phyloP scores from a whole-genome alignment of 176 grass and related monocot species.

The Echinochloa phyllopogon region DNA sequence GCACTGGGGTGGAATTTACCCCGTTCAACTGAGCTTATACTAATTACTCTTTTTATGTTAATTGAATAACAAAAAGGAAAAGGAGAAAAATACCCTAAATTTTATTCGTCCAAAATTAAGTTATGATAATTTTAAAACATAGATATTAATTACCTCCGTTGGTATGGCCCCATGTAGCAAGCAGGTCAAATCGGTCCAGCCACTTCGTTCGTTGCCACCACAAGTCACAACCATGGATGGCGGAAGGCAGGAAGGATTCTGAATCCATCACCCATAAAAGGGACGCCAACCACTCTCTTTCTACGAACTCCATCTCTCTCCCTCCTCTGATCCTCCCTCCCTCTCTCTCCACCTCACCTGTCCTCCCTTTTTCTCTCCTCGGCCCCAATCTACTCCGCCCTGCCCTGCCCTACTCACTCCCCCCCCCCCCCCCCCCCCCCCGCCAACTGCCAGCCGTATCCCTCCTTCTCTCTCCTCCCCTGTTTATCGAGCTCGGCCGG shows the following conservation, averaged over 20 bases:
- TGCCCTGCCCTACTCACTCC: constrained; percentile 46
- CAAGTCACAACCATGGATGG: constrained; percentile 24
- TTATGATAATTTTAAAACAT: too few relatives aligned
- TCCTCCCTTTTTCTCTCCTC: background rate
- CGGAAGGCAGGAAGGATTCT: constrained; percentile 39
- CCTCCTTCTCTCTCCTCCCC: constrained; percentile 42
- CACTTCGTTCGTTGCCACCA: background rate
- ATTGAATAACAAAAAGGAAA: too few relatives aligned
- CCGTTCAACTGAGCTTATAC: too few relatives aligned
- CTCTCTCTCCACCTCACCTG: constrained; percentile 13
- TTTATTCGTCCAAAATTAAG: too few relatives aligned
- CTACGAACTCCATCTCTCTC: constrained; percentile 43
- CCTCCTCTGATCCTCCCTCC: background rate
- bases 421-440: too few relatives aligned
- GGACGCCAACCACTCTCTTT: constrained; percentile 74
- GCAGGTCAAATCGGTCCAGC: constrained; percentile 15
- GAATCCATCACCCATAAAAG: constrained; percentile 52
- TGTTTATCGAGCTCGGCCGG: constrained; percentile 22
- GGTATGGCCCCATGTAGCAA: background rate
- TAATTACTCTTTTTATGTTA: too few relatives aligned
- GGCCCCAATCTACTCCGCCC: constrained; percentile 4
- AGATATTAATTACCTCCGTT: too few relatives aligned
- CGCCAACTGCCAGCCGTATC: constrained; percentile 60
- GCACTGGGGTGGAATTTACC: too few relatives aligned
- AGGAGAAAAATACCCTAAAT: too few relatives aligned